Evolutionary conservation across 2,329 filamentous ascomycete genomes (phyloP).

Genomic region (Myriangium duriaei): DNA sequence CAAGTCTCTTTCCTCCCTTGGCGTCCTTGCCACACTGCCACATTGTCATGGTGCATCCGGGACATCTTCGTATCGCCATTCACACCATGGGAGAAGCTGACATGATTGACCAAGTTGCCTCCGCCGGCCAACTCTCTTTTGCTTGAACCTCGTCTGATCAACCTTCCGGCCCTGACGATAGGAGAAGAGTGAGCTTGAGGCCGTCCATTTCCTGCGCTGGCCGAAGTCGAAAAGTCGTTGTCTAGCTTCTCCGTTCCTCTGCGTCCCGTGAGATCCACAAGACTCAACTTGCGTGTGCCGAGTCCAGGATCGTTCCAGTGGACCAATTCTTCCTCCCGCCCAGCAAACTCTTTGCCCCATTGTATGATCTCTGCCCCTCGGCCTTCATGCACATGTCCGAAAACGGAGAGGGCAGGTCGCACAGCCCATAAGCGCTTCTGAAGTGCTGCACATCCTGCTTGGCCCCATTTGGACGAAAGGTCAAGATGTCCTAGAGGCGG

Average conservation of each 20-base stretch:
- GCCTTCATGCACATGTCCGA: slow-evolving; percentile 59
- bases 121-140: slow-evolving; percentile 5
- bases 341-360: slow-evolving; percentile 36
- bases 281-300: slow-evolving; percentile 47
- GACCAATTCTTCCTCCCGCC: slow-evolving; percentile 34
- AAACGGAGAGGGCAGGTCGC: slow-evolving; percentile 52
- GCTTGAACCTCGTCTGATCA: too few species aligned
- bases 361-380: slow-evolving; percentile 50
- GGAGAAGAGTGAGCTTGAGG: too few species aligned
- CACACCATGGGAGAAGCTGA: slow-evolving; percentile 3
- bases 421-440: slow-evolving; percentile 45
- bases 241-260: slow-evolving; percentile 15
- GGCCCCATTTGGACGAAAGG: slow-evolving; percentile 21
- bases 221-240: slow-evolving; percentile 5
- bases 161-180: too few species aligned
- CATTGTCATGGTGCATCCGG: slow-evolving; percentile 4
- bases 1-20: slow-evolving; percentile 53
- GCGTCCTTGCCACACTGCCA: slow-evolving; percentile 3
- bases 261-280: slow-evolving; percentile 47
- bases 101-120: slow-evolving; percentile 5
- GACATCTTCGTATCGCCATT: slow-evolving; percentile 3
- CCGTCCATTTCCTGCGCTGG: too few species aligned
- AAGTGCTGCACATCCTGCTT: slow-evolving; percentile 50
- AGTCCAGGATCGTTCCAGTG: slow-evolving; percentile 49
- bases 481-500: slow-evolving; percentile 52